Percentiles rank a stretch among this genome's conserved stretches.
Conservation (phyloP, 2,329 filamentous ascomycete species). For the Chaetomium sp. region DNA sequence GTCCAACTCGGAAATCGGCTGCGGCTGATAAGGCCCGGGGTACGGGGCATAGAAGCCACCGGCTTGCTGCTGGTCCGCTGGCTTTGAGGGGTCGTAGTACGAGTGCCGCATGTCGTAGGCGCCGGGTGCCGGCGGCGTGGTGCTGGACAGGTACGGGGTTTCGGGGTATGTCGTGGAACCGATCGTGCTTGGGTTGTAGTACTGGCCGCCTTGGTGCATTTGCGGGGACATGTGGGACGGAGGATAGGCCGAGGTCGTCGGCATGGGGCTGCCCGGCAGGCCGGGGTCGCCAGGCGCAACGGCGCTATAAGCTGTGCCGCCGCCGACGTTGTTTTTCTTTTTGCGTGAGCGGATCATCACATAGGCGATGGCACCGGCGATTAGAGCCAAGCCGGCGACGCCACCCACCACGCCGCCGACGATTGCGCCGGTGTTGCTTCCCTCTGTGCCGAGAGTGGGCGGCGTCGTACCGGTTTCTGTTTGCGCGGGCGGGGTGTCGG, state of each 20-base stretch:
- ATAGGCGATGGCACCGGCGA: constrained; percentile 33
- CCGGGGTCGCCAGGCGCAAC: constrained; percentile 25
- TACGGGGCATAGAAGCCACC: not conserved
- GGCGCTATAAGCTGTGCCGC: constrained; percentile 27
- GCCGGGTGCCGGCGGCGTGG: constrained; percentile 7
- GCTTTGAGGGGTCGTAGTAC: constrained; percentile 30
- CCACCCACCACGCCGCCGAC: constrained; percentile 41
- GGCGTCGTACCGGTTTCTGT: not conserved
- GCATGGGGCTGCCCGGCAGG: constrained; percentile 10
- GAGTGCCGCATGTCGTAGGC: constrained; percentile 25
- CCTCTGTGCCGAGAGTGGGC: not conserved
- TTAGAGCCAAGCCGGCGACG: constrained; percentile 33
- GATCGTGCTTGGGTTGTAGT: constrained; percentile 16
- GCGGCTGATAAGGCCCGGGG: not conserved
- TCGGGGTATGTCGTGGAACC: constrained; percentile 9
- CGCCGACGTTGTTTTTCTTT: constrained; percentile 31
- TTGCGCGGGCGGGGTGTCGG: not conserved
- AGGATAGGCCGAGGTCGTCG: constrained; percentile 5
- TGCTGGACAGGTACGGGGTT: constrained; percentile 18
- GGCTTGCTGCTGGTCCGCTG: constrained; percentile 9
- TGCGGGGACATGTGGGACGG: constrained; percentile 18
- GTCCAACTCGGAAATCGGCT: constrained; percentile 20
- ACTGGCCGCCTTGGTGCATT: constrained; percentile 17
- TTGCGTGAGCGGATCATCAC: constrained; percentile 36
- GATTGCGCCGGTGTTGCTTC: constrained; percentile 36